Percentiles rank a stretch among this genome's conserved stretches.
These are phyloP conservation scores for Chlorociboria aeruginascens DNA, from an alignment of 495 filamentous ascomycete species.

Conservation along the genomic window DNA sequence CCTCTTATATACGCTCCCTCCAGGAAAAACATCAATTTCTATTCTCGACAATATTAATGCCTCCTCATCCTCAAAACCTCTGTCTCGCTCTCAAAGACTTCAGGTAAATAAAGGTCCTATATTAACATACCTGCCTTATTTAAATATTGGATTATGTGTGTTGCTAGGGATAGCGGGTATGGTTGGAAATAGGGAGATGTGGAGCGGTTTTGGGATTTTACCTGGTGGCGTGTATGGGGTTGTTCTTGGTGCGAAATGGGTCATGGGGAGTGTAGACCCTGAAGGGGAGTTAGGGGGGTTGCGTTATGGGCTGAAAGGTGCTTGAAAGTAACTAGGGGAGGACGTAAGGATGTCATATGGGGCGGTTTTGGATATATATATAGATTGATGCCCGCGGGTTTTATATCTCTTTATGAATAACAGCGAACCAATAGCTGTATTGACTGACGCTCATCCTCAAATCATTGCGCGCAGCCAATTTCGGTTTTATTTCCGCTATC, in stretches of 20 bases:
- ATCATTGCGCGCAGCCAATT: neutral
- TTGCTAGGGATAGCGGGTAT: conserved; percentile 31
- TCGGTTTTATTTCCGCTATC: neutral
- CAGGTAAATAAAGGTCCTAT: conserved; percentile 20
- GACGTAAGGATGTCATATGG: neutral
- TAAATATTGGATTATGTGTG: conserved; percentile 33
- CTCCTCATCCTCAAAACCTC: neutral
- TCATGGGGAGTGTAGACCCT: conserved; percentile 42
- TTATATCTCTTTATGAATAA: neutral
- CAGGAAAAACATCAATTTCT: conserved; percentile 25
- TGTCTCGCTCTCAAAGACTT: neutral
- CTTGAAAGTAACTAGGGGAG: conserved; percentile 22
- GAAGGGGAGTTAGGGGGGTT: conserved; percentile 40
- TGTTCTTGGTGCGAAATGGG: conserved; percentile 34
- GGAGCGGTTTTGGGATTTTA: conserved; percentile 19
- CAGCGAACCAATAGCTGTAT: neutral
- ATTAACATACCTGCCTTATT: conserved; percentile 31
- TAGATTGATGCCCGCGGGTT: neutral
- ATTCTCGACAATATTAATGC: conserved; percentile 23
- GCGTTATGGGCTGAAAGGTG: conserved; percentile 49
- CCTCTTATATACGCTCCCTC: conserved; percentile 28
- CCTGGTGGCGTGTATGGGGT: conserved; percentile 35
- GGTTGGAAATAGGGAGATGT: conserved; percentile 20
- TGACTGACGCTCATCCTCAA: neutral
- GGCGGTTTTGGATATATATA: neutral